Conservation (phyloP, 805 yeast species). For the Blastobotrys americana region DNA sequence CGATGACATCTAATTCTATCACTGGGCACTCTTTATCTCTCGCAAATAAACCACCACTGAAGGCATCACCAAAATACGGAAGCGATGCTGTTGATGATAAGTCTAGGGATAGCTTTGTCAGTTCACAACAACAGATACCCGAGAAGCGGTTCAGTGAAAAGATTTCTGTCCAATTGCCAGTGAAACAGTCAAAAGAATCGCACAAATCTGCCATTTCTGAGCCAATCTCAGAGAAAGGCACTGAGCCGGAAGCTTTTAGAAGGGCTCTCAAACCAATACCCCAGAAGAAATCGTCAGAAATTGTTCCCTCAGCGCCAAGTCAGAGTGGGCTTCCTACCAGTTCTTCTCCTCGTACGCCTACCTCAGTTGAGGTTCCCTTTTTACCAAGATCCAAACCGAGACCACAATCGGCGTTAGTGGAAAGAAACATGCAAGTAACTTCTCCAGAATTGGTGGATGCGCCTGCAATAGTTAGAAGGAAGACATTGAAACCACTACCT, state of each 20-base stretch:
- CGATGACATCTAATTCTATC: background rate
- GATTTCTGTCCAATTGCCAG: background rate
- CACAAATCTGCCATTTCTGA: background rate
- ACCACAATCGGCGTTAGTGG: background rate
- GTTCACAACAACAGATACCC: no score
- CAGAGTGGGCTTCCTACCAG: background rate
- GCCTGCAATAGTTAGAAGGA: constrained; percentile 4
- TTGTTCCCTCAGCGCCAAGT: background rate
- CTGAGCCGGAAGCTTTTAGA: background rate
- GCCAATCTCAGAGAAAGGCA: background rate
- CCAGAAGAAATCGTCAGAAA: background rate
- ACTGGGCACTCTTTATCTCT: background rate
- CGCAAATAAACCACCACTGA: background rate
- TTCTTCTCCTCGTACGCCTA: background rate
- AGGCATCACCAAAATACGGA: no score
- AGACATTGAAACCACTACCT: constrained; percentile 7
- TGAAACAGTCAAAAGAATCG: background rate
- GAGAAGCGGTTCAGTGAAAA: background rate
- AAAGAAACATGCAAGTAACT: background rate
- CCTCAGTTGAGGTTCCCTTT: background rate
- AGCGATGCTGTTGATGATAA: background rate
- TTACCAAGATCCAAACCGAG: background rate
- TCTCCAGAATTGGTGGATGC: constrained; percentile 4
- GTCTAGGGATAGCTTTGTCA: no score
- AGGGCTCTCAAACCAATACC: background rate